These are phyloP conservation scores for Arthrobotrys iridis DNA, from an alignment of 2,329 filamentous ascomycete genomes.

Conservation along the genomic window DNA sequence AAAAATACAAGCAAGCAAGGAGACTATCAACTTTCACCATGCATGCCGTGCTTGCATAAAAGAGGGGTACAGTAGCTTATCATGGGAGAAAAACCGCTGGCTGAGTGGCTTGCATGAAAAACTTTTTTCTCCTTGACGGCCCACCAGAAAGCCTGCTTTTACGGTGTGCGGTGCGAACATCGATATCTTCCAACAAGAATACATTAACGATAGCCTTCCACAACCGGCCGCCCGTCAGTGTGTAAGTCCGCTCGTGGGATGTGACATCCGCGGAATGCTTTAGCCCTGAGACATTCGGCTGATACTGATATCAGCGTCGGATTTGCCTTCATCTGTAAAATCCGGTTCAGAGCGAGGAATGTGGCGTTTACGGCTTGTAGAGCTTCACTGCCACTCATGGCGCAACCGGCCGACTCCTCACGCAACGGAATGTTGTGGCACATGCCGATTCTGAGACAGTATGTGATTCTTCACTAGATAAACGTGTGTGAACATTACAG, in stretches of 20 bases:
- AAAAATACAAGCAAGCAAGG: slow-evolving; percentile 37
- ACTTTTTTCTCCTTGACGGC: slow-evolving; percentile 49
- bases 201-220: slow-evolving; percentile 21
- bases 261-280: slow-evolving; percentile 49
- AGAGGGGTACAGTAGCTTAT: slow-evolving; percentile 55
- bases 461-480: slow-evolving; percentile 23
- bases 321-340: neutral
- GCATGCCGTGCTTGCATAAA: slow-evolving; percentile 55
- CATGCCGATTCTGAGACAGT: slow-evolving; percentile 17
- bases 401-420: slow-evolving; percentile 26
- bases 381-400: slow-evolving; percentile 53
- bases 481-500: slow-evolving; percentile 26
- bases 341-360: slow-evolving; percentile 12
- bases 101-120: slow-evolving; percentile 55
- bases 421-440: slow-evolving; percentile 26
- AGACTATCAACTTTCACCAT: slow-evolving; percentile 33
- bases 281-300: slow-evolving; percentile 43
- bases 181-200: slow-evolving; percentile 38
- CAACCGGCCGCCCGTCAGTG: neutral
- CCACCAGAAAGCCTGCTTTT: slow-evolving; percentile 41
- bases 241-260: slow-evolving; percentile 38
- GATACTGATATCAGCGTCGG: slow-evolving; percentile 40
- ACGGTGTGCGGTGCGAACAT: slow-evolving; percentile 16
- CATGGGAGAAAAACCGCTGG: slow-evolving; percentile 50
- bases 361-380: slow-evolving; percentile 42